Evolutionary conservation across 768 basidiomycete genomes (phyloP).

Genomic region (Mycena capillaripes): DNA sequence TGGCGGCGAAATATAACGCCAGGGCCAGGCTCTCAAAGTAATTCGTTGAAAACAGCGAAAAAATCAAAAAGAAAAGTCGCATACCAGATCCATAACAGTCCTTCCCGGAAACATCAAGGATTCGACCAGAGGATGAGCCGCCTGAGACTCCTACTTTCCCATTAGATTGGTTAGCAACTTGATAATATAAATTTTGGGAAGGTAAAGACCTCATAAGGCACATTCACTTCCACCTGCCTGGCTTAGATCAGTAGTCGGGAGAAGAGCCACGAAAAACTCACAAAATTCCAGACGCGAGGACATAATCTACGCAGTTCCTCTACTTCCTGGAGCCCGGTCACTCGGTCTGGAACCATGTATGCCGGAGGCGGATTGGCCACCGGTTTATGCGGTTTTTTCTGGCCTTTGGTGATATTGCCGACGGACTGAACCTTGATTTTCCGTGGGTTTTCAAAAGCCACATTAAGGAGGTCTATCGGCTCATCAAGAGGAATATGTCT

Average conservation of each 20-base stretch:
- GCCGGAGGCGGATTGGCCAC: conserved; percentile 29
- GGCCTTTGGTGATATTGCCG: conserved; percentile 53
- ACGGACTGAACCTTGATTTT: conserved; percentile 67
- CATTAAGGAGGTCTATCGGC: conserved; percentile 93
- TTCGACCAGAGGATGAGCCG: conserved; percentile 67
- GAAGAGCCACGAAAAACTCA: conserved; percentile 50
- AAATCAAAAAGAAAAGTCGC: conserved; percentile 38
- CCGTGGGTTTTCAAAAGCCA: conserved; percentile 96
- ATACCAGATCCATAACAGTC: conserved; percentile 93
- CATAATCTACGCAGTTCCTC: conserved; percentile 84
- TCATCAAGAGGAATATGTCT: conserved; percentile 84
- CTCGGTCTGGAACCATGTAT: conserved; percentile 91
- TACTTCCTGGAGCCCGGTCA: conserved; percentile 83
- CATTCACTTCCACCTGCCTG: conserved; percentile 84
- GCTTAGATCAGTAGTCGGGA: conserved; percentile 23
- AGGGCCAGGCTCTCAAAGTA: conserved; percentile 80
- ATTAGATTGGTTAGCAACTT: conserved; percentile 11
- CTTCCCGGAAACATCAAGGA: conserved; percentile 82
- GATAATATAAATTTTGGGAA: neutral
- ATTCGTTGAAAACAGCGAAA: neutral
- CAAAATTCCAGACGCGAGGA: conserved; percentile 92
- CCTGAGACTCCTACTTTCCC: conserved; percentile 72
- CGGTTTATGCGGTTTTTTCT: conserved; percentile 31
- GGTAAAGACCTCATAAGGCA: conserved; percentile 76
- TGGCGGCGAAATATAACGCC: conserved; percentile 94